Evolutionary conservation across 1,284 basidiomycete species (phyloP).

Genomic region (Cutaneotrichosporon cutaneum): DNA sequence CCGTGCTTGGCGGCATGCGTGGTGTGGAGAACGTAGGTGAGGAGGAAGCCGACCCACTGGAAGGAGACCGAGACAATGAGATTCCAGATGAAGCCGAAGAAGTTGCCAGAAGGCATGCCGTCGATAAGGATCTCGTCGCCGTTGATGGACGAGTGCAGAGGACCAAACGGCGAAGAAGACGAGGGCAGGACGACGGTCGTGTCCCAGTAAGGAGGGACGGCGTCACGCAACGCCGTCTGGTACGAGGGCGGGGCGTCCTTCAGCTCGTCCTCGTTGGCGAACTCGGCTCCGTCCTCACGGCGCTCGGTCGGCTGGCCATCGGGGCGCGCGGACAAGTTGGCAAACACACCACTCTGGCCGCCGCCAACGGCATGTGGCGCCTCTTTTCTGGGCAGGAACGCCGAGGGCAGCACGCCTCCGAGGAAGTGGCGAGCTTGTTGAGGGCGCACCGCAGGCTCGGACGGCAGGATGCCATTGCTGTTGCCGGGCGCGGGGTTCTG

Average conservation of each 20-base stretch:
- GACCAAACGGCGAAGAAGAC: slow-evolving; percentile 53
- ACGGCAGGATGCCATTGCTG: slow-evolving; percentile 71
- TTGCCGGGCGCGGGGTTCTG: slow-evolving; percentile 68
- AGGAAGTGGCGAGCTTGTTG: slow-evolving; percentile 63
- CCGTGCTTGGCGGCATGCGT: slow-evolving; percentile 94
- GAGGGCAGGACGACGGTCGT: slow-evolving; percentile 77
- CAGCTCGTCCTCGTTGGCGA: slow-evolving; percentile 73
- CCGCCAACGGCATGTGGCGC: slow-evolving; percentile 56
- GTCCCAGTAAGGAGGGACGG: slow-evolving; percentile 96
- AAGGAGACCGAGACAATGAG: slow-evolving; percentile 89
- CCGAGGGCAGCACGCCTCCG: slow-evolving; percentile 70
- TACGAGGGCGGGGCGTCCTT: slow-evolving; percentile 88
- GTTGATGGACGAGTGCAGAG: slow-evolving; percentile 51
- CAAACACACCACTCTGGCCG: slow-evolving; percentile 92
- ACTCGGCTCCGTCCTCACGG: slow-evolving; percentile 64
- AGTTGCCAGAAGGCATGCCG: slow-evolving; percentile 59
- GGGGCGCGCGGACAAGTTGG: slow-evolving; percentile 91
- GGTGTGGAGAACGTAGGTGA: slow-evolving; percentile 89
- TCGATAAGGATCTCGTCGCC: slow-evolving; percentile 60
- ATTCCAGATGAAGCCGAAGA: slow-evolving; percentile 55
- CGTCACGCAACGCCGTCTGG: slow-evolving; percentile 80
- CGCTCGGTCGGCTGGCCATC: slow-evolving; percentile 55
- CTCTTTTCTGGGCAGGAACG: slow-evolving; percentile 61
- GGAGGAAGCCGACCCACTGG: slow-evolving; percentile 93
- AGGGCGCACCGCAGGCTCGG: slow-evolving; percentile 55